Evolutionary conservation across 768 basidiomycete species (phyloP).

Genomic region (Mrakia frigida): DNA sequence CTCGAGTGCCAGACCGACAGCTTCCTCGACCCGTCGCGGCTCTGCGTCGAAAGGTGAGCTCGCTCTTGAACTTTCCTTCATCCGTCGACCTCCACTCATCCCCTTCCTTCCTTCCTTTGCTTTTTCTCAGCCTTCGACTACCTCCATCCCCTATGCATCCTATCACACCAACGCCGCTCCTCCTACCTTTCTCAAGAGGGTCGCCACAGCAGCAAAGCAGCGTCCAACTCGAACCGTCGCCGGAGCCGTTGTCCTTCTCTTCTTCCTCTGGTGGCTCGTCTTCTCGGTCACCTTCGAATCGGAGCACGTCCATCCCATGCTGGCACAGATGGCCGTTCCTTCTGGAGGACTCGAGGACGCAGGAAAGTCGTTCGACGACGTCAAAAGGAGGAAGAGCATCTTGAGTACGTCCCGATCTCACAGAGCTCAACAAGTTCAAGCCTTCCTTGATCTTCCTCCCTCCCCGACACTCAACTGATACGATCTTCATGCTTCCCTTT

Average conservation of each 20-base stretch:
- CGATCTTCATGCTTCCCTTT: not conserved
- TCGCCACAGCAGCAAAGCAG: not conserved
- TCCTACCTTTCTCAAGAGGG: not conserved
- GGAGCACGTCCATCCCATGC: not conserved
- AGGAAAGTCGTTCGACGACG: not conserved
- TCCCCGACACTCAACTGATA: not conserved
- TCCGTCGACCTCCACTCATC: not conserved
- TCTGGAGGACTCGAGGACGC: not conserved
- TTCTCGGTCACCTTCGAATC: not conserved
- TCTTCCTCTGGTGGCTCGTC: not conserved
- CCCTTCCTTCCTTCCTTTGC: not conserved
- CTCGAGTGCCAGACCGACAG: not conserved
- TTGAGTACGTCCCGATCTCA: not conserved
- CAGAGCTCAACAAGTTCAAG: not conserved
- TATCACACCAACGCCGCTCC: constrained; percentile 4
- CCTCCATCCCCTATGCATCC: not conserved
- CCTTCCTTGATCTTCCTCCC: not conserved
- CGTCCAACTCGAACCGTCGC: constrained; percentile 1
- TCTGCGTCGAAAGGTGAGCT: not conserved
- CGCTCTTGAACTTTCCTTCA: constrained; percentile 12
- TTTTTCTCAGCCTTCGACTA: not conserved
- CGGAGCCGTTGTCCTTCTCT: not conserved
- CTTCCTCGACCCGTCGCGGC: not conserved
- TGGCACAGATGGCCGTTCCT: not conserved
- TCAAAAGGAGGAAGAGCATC: constrained; percentile 6